Evolutionary conservation across 1,284 basidiomycete genomes (phyloP), one percentile per base, ranked within the genome.

Genomic region (Irpex sp.): DNA sequence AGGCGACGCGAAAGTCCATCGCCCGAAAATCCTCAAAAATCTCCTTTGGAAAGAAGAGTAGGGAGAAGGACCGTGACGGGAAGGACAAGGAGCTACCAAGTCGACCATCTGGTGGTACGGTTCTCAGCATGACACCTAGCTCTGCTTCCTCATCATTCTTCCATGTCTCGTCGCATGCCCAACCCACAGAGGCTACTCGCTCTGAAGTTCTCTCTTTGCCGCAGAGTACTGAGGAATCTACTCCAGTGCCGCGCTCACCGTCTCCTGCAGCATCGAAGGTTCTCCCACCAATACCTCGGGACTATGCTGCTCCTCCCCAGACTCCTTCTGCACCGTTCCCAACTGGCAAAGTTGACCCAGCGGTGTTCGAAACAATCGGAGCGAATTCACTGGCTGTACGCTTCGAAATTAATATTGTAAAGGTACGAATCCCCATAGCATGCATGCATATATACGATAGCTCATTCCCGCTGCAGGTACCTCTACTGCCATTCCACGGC

Each of bases 331-430:
- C 85, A 32, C 87, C 88, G 3, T 80, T 90, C 70, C 90, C 90
- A 0, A 89, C 89, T 4, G 91, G 90, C 9, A 91, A 89, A 76
- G 87, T 91, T 11, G 89, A 92, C 70, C 87, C 89, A 44, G 91
- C 94, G 44, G 80, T 91, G 74, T 94, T 92, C 81, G 94, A 96
- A 80, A 90, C 80, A 76, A 90, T 92, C 81, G 90, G 92, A 18
- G 89, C 91, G 70, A 92, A 92, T 80, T 91, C 91, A 65, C 81
- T 98, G 73, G 92, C 95, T 74, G 97, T 99, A 11, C 87, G 96
- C 73, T 99, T 98, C 82, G 97, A 99, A 82, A 95, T 98, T 71
- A 97, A 94, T 80, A 93, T 98, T 73, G 95, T 98, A 79, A 97
- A 97, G 89, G 96, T 97, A 76, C 44, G 92, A 71, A n/a, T 42